A percentile compares a stretch with the other conserved stretches of the same genome.
phyloP scores from a whole-genome alignment of 768 basidiomycete genomes.

The Lentinula raphanica region DNA sequence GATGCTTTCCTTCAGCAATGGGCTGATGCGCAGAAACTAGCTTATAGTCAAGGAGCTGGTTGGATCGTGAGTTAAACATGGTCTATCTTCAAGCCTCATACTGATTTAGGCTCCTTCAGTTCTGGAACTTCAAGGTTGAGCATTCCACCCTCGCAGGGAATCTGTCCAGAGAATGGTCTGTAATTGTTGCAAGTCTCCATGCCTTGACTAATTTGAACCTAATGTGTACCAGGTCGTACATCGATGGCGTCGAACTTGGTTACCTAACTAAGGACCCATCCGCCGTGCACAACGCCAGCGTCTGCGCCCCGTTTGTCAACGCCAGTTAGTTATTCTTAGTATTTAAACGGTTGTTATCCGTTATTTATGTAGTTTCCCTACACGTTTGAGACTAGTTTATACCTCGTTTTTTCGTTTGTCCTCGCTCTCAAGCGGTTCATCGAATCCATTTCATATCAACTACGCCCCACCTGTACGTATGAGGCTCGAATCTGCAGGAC shows the following conservation, averaged over 20 bases:
- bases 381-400: too few species aligned
- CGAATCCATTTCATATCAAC: too few species aligned
- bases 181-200: not conserved
- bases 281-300: conserved; percentile 45
- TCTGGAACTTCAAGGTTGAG: conserved; percentile 76
- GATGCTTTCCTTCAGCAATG: conserved; percentile 58
- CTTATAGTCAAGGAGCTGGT: conserved; percentile 54
- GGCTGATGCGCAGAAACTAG: conserved; percentile 73
- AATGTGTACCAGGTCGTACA: conserved; percentile 61
- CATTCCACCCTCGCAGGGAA: conserved; percentile 44
- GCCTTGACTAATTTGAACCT: not conserved
- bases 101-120: conserved; percentile 29
- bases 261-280: conserved; percentile 65
- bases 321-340: not conserved
- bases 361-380: too few species aligned
- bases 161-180: conserved; percentile 62
- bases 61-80: conserved; percentile 49
- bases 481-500: too few species aligned
- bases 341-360: too few species aligned
- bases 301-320: conserved; percentile 53
- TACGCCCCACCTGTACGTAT: too few species aligned
- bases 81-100: not conserved
- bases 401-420: too few species aligned
- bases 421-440: too few species aligned
- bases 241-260: conserved; percentile 52